Base-by-base conservation (phyloP, 2,329 filamentous ascomycete genomes). In the Pseudopithomyces maydicus region DNA sequence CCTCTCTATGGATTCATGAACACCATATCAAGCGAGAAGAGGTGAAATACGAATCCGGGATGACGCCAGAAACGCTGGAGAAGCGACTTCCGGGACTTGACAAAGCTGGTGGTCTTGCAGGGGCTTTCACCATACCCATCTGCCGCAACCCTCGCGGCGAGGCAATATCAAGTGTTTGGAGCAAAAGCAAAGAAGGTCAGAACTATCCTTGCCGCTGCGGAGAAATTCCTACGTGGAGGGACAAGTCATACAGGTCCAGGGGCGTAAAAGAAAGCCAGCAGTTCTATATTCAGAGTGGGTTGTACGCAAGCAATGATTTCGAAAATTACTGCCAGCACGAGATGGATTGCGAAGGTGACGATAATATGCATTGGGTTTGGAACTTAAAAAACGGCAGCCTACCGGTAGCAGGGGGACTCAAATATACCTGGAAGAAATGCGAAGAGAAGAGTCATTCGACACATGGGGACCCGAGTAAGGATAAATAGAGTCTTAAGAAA, bases 151-250 rank as follows among this genome's bases (percentile, higher is more conserved):
- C 49, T 2, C 6, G 23, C 23, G 49, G 49, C 6, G 49, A 52
- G 43, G 49, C 49, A 6, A 43, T 52, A 11, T 52, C 49, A 8
- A 33, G 23, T 3, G 49, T 43, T 17, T 52, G 38, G 49, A 2
- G 10, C 1, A 17, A 59, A 0, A 3, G 10, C 1, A n/a, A 59
- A 1, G 29, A 39, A 0, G 43, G 41, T 7, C 50, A 53, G 15
- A 64, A 66, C 44, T 66, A 55, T 22, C 58, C 65, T 2, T 67
- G 65, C 51, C 59, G 62, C 57, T 62, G 60, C 36, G 60, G 66
- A n/a, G 47, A 63, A 8, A 57, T 66, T 26, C 19, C 38, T 5
- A n/a, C 20, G 2, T 63, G 61, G 61, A 49, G 47, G 12, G 41
- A 55, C 11, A 26, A 42, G 4, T n/a, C 15, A 2, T 61, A 53